Base-by-base conservation (phyloP, 345 rosid species). In the Salix arbutifolia region DNA sequence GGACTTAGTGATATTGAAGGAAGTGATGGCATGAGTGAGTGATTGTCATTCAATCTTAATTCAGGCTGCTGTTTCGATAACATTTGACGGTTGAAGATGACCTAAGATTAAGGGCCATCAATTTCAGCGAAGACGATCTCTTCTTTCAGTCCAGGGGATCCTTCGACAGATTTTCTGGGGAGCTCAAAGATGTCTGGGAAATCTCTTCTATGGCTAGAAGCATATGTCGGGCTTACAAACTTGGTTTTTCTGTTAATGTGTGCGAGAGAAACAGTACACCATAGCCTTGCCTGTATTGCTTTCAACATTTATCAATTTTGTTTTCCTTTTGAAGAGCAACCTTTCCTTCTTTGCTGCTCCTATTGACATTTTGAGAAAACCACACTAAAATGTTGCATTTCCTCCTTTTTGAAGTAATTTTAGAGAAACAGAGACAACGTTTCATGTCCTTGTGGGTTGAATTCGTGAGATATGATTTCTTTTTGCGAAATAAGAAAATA, bases 11-110 rank as follows among this genome's bases (percentile, higher is more conserved):
- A 87, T 80, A 84, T 84, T 4, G 90, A 88, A 81, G 90, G 79
- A 58, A 72, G 76, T 35, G 90, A 88, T 33, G 88, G 73, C 76
- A 85, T 90, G 85, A 88, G 89, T 18, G 92, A 92, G 18, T 92
- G 72, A 89, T 37, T n/a, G 28, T 25, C 17, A 60, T 25, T 35
- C 19, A 44, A 11, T 37, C 11, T 35, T 19, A 11, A 6, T 25
- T 25, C 13, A 1, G 5, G 19, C 14, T 23, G 6, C 17, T 25
- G 8, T 42, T 1, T 16, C 30, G 70, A 42, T 5, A 46, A 42
- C 46, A 44, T 8, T n/a, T 2, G 72, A 67, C n/a, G 67, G 21
- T 46, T 19, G 31, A 60, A 13, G 53, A 1, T 33, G 61, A 42
- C 74, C 60, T 4, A n/a, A 4, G 13, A 31, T 16, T 8, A 10